Base-by-base conservation (phyloP, 768 basidiomycete genomes). In the Hericium erinaceus region DNA sequence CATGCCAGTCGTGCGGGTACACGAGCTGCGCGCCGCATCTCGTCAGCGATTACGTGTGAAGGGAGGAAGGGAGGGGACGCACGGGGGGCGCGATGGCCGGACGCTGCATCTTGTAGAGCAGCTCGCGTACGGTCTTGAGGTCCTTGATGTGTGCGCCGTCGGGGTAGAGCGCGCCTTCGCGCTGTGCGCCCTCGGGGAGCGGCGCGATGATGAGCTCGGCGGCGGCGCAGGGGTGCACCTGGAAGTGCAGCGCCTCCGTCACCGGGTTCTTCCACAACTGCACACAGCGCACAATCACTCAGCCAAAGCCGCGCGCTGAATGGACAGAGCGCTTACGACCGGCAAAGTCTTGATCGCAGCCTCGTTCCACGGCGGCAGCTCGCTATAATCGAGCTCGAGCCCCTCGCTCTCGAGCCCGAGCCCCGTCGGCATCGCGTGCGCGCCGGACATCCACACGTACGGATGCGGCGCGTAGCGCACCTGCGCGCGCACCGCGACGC, bases 201-300 rank as follows among this genome's bases (percentile, higher is more conserved):
- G 92, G 82, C n/a, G 80, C 80, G 61, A 97, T 73, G 56, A 85
- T 60, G 33, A 95, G 77, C 63, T 87, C 82, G 39, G 75, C 70
- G 1, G 70, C 82, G 33, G 83, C 92, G 63, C 87, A 89, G 4
- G 89, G 92, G 68, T 95, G 94, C 4, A 95, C 93, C 67, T 98
- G 83, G 73, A 95, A 85, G 68, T 95, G 90, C 20, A 98, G 77
- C 2, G 75, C 74, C 24, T 85, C 84, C 12, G 92, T 95, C 8
- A 82, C 80, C 0, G 92, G 91, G 70, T 95, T 95, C 77, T 95
- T 95, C 94, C 94, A 95, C 7, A 87, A 68, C 87, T 92, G 61
- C 49, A 44, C 8, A 1, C 20, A 28, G 20, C 26, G 22, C 2
- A 2, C 39, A 13, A 44, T 24, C 52, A 46, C 33, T 12, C 55